Conservation (phyloP, 495 filamentous ascomycete species). For the Neurospora pannonica region DNA sequence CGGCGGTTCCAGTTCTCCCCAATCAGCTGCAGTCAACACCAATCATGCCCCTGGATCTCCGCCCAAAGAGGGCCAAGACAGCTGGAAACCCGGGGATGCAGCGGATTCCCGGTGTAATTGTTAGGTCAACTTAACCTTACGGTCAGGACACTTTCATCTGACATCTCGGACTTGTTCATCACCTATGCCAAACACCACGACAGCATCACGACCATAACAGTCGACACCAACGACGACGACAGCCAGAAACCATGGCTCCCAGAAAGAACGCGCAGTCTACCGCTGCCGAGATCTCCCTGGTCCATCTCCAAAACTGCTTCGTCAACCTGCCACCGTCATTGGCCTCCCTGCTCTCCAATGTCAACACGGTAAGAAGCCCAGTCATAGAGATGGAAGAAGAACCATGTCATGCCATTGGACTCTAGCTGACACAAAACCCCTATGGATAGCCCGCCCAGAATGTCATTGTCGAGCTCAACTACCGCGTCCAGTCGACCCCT, state of each 20-base stretch:
- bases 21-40: not conserved
- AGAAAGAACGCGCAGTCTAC: constrained; percentile 55
- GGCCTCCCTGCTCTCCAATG: constrained; percentile 69
- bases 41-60: not conserved
- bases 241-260: constrained; percentile 43
- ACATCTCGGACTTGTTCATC: not conserved
- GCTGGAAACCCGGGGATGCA: not conserved
- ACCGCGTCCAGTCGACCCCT: constrained; percentile 35
- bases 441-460: constrained; percentile 68
- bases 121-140: not conserved
- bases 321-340: constrained; percentile 87
- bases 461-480: constrained; percentile 85
- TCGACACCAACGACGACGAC: not conserved
- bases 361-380: constrained; percentile 63
- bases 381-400: not conserved
- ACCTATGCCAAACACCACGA: not conserved
- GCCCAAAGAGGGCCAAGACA: not conserved
- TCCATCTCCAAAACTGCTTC: constrained; percentile 84
- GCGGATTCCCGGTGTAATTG: not conserved
- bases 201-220: not conserved
- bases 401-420: not conserved
- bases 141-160: not conserved
- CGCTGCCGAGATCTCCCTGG: constrained; percentile 66
- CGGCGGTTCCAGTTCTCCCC: not conserved
- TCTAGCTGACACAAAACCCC: not conserved